Evolutionary conservation across 768 basidiomycete genomes (phyloP), one percentile per base, ranked within the genome.

Genomic region (Boletus coccyginus): DNA sequence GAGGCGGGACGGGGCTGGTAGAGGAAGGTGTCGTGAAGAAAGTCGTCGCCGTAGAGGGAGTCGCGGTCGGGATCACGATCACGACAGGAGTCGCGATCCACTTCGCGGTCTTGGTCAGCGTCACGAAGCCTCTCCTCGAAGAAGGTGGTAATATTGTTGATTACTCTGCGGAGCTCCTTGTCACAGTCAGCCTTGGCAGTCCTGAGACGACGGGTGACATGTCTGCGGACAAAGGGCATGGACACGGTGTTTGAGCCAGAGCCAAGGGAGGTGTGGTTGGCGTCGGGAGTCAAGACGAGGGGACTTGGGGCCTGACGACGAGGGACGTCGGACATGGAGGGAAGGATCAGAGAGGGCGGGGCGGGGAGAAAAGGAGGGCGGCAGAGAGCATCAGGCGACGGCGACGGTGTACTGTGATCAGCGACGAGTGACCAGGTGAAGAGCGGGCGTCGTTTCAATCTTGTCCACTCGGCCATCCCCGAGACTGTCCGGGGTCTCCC

Each of bases 161-260:
- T 93, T 69, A 98, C 90, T 68, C 93, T 88, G 67, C 88, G 87
- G 10, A 99, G 84, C 73, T 97, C 94, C 78, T 90, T 91, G 83
- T 99, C 94, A 79, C 96, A 99, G 61, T 92, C 91, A 49, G 90
- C 85, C 78, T 99, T 98, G 55, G 96, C 94, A 5, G 88, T 89
- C 76, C 87, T 90, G 73, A 98, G 85, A 55, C 97, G 87, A 60
- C 93, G 85, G 39, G 90, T 92, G 66, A 98, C 92, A 77, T 98
- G 95, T 53, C 93, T 85, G 58, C 91, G 81, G 60, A 98, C 91
- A 70, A 93, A 92, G 57, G 91, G 90, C 91, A 93, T 93, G 52
- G 91, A 91, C 51, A 93, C 88, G 52, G 88, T 89, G 70, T 88
- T 89, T 29, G 87, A 79, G 50, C 78, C 79, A 7, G 85, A 84